phyloP scores from a whole-genome alignment of 2,329 filamentous ascomycete species.

The Arthroderma sp. region DNA sequence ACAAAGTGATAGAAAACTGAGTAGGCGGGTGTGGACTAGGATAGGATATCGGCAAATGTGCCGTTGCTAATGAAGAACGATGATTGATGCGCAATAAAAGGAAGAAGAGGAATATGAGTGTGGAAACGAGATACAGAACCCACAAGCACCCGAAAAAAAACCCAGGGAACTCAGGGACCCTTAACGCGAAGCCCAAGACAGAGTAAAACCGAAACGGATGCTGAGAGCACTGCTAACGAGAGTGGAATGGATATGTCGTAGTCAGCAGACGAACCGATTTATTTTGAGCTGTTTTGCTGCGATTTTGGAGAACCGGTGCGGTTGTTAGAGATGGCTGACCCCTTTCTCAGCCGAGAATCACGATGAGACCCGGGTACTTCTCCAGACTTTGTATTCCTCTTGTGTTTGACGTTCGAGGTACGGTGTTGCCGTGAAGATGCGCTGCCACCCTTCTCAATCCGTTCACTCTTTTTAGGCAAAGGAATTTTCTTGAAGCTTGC shows the following conservation, averaged over 20 bases:
- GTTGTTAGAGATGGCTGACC: slow-evolving; percentile 1
- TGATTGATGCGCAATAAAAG: not conserved
- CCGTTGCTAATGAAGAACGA: not conserved
- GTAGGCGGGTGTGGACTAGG: not conserved
- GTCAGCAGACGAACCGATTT: not conserved
- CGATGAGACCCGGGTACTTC: slow-evolving; percentile 32
- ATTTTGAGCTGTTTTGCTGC: slow-evolving; percentile 2
- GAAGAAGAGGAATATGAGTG: slow-evolving; percentile 1
- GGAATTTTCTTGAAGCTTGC: slow-evolving; percentile 28
- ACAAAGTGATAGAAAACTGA: not conserved
- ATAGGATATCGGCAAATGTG: not conserved
- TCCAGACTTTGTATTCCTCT: slow-evolving; percentile 20
- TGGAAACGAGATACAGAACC: not conserved
- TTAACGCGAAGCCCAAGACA: too few relatives aligned
- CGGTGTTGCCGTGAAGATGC: slow-evolving; percentile 17
- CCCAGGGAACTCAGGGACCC: not conserved
- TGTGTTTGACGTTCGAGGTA: slow-evolving; percentile 15
- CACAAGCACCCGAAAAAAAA: not conserved
- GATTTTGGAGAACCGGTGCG: slow-evolving; percentile 3
- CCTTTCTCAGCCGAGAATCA: slow-evolving; percentile 8
- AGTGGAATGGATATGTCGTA: too few relatives aligned
- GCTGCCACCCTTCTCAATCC: slow-evolving; percentile 14
- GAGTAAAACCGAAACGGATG: too few relatives aligned
- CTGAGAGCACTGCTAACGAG: too few relatives aligned
- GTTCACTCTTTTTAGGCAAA: slow-evolving; percentile 16